Conservation (phyloP, 495 filamentous ascomycete genomes). For the Amphirosellinia nigrospora region DNA sequence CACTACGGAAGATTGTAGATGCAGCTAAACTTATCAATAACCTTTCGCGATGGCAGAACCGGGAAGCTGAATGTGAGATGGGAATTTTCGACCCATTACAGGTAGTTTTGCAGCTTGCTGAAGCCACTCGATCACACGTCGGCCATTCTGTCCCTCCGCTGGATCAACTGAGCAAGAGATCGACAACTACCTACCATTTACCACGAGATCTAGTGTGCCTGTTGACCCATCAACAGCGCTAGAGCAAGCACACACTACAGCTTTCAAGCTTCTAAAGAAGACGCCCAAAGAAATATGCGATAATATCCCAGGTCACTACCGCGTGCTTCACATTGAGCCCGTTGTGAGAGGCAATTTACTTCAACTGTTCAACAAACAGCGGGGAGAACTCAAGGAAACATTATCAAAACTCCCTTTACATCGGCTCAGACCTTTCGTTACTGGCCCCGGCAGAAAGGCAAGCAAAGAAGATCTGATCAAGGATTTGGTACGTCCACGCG, state of each 20-base stretch:
- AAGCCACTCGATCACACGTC: neutral
- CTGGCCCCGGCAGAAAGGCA: neutral
- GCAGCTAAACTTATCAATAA: neutral
- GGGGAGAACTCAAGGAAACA: constrained; percentile 33
- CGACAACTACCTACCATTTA: neutral
- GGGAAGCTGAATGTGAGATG: constrained; percentile 2
- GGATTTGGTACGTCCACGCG: constrained; percentile 37
- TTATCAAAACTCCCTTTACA: neutral
- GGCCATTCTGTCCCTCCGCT: neutral
- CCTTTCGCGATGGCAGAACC: neutral
- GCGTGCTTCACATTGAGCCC: constrained; percentile 51
- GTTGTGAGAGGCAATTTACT: constrained; percentile 44
- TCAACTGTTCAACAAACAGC: constrained; percentile 37
- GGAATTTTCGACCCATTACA: constrained; percentile 1
- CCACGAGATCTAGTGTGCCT: neutral
- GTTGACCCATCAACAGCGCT: neutral
- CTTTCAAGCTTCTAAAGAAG: neutral
- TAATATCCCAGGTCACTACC: constrained; percentile 36
- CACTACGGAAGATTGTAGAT: constrained; percentile 27
- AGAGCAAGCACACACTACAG: neutral
- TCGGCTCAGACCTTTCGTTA: neutral
- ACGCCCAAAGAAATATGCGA: constrained; percentile 37
- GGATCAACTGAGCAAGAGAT: neutral
- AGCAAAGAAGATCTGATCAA: constrained; percentile 39
- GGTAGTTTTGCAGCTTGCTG: neutral